Evolutionary conservation across 2,329 filamentous ascomycete genomes (phyloP).

Genomic region (Ophiosphaerella korrae): DNA sequence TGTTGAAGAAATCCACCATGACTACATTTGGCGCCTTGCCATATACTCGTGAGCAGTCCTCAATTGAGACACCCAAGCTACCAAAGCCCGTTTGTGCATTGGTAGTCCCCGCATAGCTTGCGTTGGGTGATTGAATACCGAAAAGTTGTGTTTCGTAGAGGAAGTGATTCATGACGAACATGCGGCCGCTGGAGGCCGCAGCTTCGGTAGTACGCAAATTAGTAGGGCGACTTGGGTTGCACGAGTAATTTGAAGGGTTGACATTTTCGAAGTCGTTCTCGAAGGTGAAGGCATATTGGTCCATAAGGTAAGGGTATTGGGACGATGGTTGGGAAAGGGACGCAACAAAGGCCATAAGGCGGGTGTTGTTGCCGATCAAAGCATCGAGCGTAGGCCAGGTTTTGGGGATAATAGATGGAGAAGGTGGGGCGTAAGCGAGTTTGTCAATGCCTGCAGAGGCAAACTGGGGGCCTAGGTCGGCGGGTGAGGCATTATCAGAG

Average conservation of each 20-base stretch:
- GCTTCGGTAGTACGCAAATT: constrained; percentile 50
- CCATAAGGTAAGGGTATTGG: constrained; percentile 62
- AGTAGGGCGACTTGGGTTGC: constrained; percentile 69
- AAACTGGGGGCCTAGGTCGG: constrained; percentile 59
- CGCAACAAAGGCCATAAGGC: constrained; percentile 73
- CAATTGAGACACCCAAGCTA: constrained; percentile 48
- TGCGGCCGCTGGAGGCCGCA: constrained; percentile 62
- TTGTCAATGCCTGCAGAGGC: constrained; percentile 60
- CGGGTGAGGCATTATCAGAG: constrained; percentile 62
- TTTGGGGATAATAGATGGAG: constrained; percentile 54
- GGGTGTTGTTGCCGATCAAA: constrained; percentile 68
- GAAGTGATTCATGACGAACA: constrained; percentile 84
- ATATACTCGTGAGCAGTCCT: constrained; percentile 63
- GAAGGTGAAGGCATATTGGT: constrained; percentile 71
- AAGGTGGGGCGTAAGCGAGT: constrained; percentile 58
- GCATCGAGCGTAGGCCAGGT: constrained; percentile 74
- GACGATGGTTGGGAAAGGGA: constrained; percentile 45
- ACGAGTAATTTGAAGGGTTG: constrained; percentile 69
- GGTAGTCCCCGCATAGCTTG: constrained; percentile 63
- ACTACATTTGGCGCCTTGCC: constrained; percentile 70
- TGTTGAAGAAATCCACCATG: constrained; percentile 80
- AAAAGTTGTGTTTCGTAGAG: constrained; percentile 62
- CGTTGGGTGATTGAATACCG: constrained; percentile 47
- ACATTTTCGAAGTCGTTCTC: constrained; percentile 73
- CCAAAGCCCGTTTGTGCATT: constrained; percentile 68